Conservation (phyloP, 1,284 basidiomycete species). For the Boletus smithii region DNA sequence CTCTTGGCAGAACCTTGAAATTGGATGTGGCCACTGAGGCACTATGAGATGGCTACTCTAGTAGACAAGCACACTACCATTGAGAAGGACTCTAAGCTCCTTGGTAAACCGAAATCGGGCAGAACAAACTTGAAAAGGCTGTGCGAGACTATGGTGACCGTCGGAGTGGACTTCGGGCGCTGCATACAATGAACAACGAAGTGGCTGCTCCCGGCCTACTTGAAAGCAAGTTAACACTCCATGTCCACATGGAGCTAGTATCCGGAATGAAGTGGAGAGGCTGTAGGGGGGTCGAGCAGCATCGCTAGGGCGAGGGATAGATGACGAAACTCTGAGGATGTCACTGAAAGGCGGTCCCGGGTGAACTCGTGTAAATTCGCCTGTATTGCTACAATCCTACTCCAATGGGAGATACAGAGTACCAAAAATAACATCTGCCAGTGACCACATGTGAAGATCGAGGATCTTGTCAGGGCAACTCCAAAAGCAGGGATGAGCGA, state of each 20-base stretch:
- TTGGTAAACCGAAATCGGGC: constrained; percentile 55
- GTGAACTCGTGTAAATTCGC: no score
- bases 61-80: constrained; percentile 50
- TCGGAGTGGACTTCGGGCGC: constrained; percentile 53
- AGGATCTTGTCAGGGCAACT: no score
- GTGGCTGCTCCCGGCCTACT: constrained; percentile 61
- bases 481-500: no score
- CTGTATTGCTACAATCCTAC: no score
- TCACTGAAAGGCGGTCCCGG: constrained; percentile 33
- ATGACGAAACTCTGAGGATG: constrained; percentile 33
- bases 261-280: constrained; percentile 58
- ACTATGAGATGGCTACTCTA: constrained; percentile 51
- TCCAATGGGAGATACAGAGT: no score
- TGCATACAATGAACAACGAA: constrained; percentile 61
- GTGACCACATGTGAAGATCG: no score
- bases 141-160: constrained; percentile 49
- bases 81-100: constrained; percentile 50
- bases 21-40: constrained; percentile 57
- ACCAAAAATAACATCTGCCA: no score
- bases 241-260: constrained; percentile 71
- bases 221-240: constrained; percentile 53
- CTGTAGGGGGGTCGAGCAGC: constrained; percentile 51
- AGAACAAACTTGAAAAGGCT: constrained; percentile 51
- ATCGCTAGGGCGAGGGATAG: constrained; percentile 34
- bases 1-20: constrained; percentile 51